phyloP scores from a whole-genome alignment of 805 yeast species.

The Maudiozyma pseudohumilis region DNA sequence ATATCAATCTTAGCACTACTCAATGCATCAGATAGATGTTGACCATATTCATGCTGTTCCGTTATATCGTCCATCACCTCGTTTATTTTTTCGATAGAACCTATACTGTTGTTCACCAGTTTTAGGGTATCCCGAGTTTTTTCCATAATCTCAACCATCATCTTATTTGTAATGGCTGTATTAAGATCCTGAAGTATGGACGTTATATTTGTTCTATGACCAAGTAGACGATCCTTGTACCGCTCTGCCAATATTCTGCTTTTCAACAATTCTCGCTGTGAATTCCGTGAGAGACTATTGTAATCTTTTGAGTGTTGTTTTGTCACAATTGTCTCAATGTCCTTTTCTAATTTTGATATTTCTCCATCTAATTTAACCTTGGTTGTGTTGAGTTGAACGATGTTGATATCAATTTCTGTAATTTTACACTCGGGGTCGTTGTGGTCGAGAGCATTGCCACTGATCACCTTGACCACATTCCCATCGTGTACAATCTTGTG shows the following conservation, averaged over 20 bases:
- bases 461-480: slow-evolving; percentile 15
- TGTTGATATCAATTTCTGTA: slow-evolving; percentile 29
- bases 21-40: slow-evolving; percentile 30
- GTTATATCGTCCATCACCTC: slow-evolving; percentile 33
- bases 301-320: slow-evolving; percentile 17
- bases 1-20: slow-evolving; percentile 15
- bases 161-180: slow-evolving; percentile 33
- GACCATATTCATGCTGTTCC: slow-evolving; percentile 30
- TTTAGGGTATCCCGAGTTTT: slow-evolving; percentile 30
- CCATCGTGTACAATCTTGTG: slow-evolving; percentile 9
- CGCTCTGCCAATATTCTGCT: slow-evolving; percentile 30
- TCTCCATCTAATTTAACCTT: slow-evolving; percentile 12
- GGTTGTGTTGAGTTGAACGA: slow-evolving; percentile 27
- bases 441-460: slow-evolving; percentile 3
- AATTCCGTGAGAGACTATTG: slow-evolving; percentile 16
- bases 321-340: slow-evolving; percentile 11
- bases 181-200: slow-evolving; percentile 34
- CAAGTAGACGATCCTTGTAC: slow-evolving; percentile 26
- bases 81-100: slow-evolving; percentile 36
- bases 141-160: slow-evolving; percentile 31
- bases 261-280: slow-evolving; percentile 28
- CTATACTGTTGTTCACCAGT: slow-evolving; percentile 32
- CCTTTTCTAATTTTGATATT: slow-evolving; percentile 15
- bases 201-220: slow-evolving; percentile 31
- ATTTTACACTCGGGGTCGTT: slow-evolving; percentile 10